A percentile compares a stretch with the other conserved stretches of the same genome.
phyloP scores from a whole-genome alignment of 1,284 basidiomycete species.

The Psilocybe mexicana region DNA sequence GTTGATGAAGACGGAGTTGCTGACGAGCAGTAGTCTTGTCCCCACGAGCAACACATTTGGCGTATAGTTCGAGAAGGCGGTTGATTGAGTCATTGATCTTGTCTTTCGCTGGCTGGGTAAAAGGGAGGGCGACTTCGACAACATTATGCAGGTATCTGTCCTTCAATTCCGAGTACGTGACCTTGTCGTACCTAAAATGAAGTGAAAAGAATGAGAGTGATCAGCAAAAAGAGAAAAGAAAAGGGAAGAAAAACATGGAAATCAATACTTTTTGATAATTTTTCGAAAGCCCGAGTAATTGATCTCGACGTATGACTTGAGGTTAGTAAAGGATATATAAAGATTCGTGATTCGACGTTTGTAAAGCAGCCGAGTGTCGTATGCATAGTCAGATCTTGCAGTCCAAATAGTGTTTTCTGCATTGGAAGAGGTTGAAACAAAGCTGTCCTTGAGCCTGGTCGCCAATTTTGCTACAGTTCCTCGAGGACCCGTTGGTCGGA shows the following conservation, averaged over 20 bases:
- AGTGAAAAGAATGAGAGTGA: constrained; percentile 2
- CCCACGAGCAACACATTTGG: constrained; percentile 83
- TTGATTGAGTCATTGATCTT: constrained; percentile 64
- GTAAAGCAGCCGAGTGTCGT: constrained; percentile 87
- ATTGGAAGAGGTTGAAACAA: constrained; percentile 36
- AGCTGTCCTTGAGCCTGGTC: constrained; percentile 52
- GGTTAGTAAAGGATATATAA: constrained; percentile 83
- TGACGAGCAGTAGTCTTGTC: constrained; percentile 74
- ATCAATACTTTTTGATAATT: constrained; percentile 86
- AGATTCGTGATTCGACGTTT: constrained; percentile 89
- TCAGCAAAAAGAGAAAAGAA: neutral
- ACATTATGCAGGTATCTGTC: constrained; percentile 77
- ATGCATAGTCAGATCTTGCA: constrained; percentile 81
- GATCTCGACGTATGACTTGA: constrained; percentile 91
- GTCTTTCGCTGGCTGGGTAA: constrained; percentile 65
- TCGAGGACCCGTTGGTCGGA: constrained; percentile 25
- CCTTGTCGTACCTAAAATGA: constrained; percentile 84
- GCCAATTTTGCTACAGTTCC: constrained; percentile 49
- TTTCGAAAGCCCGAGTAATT: constrained; percentile 96
- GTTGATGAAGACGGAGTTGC: constrained; percentile 86
- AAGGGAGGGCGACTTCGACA: constrained; percentile 74
- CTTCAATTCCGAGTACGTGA: constrained; percentile 85
- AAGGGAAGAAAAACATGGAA: too few species aligned
- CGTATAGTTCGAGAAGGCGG: constrained; percentile 75
- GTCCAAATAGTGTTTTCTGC: constrained; percentile 66